Evolutionary conservation across 306 rosid species (phyloP), one percentile per base, ranked within the genome.

Genomic region (Malus sylvestris): DNA sequence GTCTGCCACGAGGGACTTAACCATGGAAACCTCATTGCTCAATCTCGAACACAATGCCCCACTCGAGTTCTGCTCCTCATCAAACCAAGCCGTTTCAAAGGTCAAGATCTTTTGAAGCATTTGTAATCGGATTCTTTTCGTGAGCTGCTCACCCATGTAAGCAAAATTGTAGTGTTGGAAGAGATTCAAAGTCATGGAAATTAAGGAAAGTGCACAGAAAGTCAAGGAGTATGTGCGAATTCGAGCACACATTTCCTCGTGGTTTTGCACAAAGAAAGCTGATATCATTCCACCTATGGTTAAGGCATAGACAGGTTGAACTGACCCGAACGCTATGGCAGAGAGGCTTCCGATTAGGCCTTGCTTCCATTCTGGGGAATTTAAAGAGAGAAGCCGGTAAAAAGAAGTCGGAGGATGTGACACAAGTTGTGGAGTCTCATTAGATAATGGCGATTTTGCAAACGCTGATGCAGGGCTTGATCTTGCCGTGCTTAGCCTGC

Each of bases 41-140:
- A 92, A 82, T 82, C 97, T 87, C 45, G 97, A 88, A 83, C 97
- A 92, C 59, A 95, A 79, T 44, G 92, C 92, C n/a, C 97, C 99
- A 33, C 96, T 90, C 1, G 97, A 84, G 76, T 95, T 92, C 38
- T 87, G 81, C 63, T 90, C 99, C 71, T 90, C 91, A 75, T 95
- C 97, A 67, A 92, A 92, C 99, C 99, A 95, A 51, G 97, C 97
- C 10, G 96, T 86, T 78, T 95, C 99, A 55, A 95, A 91, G 38
- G 92, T 88, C 80, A 95, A 85, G 75, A 95, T 92, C 76, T 89
- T 92, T 79, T 86, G 91, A 10, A 95, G 86, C 92, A 93, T 92
- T 53, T 81, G 51, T 23, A 86, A 32, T 11, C 97, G 91, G 79
- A 92, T 85, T 82, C 97, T 86, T 80, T 80, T 89, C 0, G 97